phyloP scores from a whole-genome alignment of 768 basidiomycete genomes.

The Podaxis carcinomalis region DNA sequence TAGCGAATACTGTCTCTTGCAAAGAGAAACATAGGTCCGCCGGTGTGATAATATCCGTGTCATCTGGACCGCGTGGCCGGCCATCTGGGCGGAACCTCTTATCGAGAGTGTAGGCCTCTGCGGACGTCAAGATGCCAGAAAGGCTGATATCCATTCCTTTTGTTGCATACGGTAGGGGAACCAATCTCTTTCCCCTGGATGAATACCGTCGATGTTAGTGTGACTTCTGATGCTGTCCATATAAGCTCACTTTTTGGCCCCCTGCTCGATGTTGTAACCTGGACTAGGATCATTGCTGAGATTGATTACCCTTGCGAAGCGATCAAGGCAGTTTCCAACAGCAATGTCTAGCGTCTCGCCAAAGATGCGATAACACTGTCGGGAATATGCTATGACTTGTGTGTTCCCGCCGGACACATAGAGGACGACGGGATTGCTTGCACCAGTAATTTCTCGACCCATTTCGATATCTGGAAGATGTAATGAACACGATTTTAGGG shows the following conservation, averaged over 20 bases:
- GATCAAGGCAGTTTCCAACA: conserved; percentile 97
- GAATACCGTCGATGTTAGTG: neutral
- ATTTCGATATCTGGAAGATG: conserved; percentile 86
- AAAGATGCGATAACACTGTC: conserved; percentile 96
- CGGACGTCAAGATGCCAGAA: conserved; percentile 88
- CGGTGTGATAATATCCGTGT: conserved; percentile 78
- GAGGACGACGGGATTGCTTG: conserved; percentile 91
- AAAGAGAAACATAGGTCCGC: conserved; percentile 97
- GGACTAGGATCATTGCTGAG: conserved; percentile 95
- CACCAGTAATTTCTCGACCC: conserved; percentile 92
- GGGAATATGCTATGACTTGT: conserved; percentile 98
- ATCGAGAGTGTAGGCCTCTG: conserved; percentile 84
- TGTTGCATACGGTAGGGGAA: conserved; percentile 89
- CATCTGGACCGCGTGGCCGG: conserved; percentile 30
- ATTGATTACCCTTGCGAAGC: conserved; percentile 93
- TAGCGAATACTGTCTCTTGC: conserved; percentile 95
- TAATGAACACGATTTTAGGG: neutral
- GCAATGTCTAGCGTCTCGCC: conserved; percentile 99
- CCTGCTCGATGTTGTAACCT: conserved; percentile 95
- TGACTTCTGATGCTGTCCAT: neutral
- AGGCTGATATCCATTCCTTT: conserved; percentile 99
- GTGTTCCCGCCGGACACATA: conserved; percentile 99
- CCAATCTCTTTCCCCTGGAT: conserved; percentile 72
- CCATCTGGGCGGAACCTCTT: conserved; percentile 68
- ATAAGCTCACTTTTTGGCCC: conserved; percentile 74